Evolutionary conservation across 768 basidiomycete genomes (phyloP), one percentile per base, ranked within the genome.

Genomic region (Podaxis sp.): DNA sequence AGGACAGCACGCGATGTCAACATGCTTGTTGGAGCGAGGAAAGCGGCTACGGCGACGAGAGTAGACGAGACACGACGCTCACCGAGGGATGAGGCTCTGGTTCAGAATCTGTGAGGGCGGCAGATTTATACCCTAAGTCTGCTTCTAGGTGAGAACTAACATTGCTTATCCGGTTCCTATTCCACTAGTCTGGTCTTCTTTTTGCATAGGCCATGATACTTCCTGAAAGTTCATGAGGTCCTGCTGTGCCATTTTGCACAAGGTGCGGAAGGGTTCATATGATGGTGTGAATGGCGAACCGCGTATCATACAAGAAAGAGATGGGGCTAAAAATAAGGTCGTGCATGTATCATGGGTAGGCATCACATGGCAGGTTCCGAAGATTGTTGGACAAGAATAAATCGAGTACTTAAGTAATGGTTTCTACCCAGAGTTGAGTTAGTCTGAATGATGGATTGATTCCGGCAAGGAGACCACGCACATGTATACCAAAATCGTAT

Each of bases 351-450:
- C 27, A n/a, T 52, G 29, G 37, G 24, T 29, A 12, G 25, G 19
- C 43, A 57, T 60, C 58, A 59, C 47, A 59, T 59, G 58, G 43
- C 17, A 17, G n/a, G 37, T 38, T 24, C 54, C 54, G 54, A 38
- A 24, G 15, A 33, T 19, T 2, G 24, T 9, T 38, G 29, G 38
- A 8, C 47, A 33, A 59, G 38, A 29, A 38, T 59, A 7, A 22
- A 25, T 17, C 29, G 11, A 58, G 25, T 37, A 49, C 49, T 0
- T 9, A 49, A 1, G 24, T 50, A 40, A 40, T 11, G 22, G 22
- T 24, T 50, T 43, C 41, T 29, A 29, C 27, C 19, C 19, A 22
- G 25, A 50, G 25, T 50, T 19, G 41, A 8, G 51, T 17, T 12
- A 1, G 27, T 36, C 37, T 40, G 36, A 55, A 12, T 29, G 29